Conservation (phyloP, 208 protist genomes). For the Zelonia costaricensis region DNA sequence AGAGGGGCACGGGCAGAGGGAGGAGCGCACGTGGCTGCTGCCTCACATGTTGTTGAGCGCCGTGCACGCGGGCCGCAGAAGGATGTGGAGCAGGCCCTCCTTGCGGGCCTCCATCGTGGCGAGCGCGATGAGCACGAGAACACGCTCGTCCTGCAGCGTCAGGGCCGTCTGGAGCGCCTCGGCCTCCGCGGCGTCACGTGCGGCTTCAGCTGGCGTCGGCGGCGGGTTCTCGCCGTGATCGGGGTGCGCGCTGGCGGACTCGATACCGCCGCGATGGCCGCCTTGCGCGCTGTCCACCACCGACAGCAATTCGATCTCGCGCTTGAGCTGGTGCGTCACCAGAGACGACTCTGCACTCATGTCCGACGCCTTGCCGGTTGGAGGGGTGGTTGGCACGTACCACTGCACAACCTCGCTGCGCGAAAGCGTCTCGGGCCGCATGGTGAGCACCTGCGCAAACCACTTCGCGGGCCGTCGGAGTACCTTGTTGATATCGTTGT, state of each 20-base stretch:
- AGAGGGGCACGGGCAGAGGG: neutral
- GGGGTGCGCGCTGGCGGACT: constrained; percentile 20
- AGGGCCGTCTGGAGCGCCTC: constrained; percentile 50
- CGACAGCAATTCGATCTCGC: constrained; percentile 39
- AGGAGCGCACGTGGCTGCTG: too few relatives aligned
- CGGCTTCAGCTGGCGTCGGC: constrained; percentile 15
- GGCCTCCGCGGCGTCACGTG: constrained; percentile 11
- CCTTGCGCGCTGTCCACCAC: constrained; percentile 31
- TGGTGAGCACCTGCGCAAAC: constrained; percentile 78
- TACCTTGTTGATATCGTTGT: constrained; percentile 87
- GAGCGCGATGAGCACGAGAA: constrained; percentile 69
- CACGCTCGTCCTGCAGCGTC: constrained; percentile 64
- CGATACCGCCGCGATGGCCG: constrained; percentile 25
- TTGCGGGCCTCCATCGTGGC: constrained; percentile 78
- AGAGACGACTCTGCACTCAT: constrained; percentile 21
- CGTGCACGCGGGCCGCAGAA: constrained; percentile 59
- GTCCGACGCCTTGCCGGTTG: constrained; percentile 14
- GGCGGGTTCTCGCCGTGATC: constrained; percentile 10
- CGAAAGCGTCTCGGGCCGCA: constrained; percentile 76
- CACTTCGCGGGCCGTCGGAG: constrained; percentile 72
- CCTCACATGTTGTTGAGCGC: constrained; percentile 68
- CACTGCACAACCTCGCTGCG: constrained; percentile 40
- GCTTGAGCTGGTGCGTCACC: constrained; percentile 29
- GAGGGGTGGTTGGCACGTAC: constrained; percentile 24
- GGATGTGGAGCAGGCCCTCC: constrained; percentile 71